Conservation (phyloP, 2,329 filamentous ascomycete species). For the Ophiognomonia clavigignenti-juglandacearum region DNA sequence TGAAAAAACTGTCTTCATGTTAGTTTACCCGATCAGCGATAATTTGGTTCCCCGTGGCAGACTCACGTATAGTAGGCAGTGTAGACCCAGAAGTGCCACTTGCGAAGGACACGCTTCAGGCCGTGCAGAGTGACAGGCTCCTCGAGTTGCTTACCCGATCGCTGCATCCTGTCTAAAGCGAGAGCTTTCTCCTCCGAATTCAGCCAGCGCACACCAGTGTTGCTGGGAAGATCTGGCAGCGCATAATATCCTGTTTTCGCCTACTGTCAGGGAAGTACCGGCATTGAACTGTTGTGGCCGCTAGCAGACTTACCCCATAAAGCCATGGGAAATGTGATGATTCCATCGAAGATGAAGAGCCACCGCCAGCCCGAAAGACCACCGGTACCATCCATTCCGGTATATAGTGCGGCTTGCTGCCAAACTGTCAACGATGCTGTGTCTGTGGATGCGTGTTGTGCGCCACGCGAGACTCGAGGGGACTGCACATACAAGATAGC, state of each 20-base stretch:
- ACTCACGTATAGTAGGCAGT: constrained; percentile 24
- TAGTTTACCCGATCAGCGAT: background rate
- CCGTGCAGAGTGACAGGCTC: constrained; percentile 17
- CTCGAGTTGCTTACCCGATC: constrained; percentile 20
- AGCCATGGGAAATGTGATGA: constrained; percentile 27
- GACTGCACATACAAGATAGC: constrained; percentile 8
- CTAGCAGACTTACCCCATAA: constrained; percentile 18
- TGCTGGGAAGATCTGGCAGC: constrained; percentile 21
- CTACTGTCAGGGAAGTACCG: background rate
- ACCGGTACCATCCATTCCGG: constrained; percentile 20
- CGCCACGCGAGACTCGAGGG: no score
- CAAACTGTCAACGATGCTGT: background rate
- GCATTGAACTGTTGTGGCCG: background rate
- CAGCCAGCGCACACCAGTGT: constrained; percentile 22
- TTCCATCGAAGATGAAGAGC: constrained; percentile 25
- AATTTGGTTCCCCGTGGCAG: background rate
- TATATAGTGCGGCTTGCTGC: constrained; percentile 22
- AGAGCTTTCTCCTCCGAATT: constrained; percentile 20
- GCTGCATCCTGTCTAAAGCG: constrained; percentile 21
- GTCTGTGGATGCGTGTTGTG: no score
- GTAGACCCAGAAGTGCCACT: constrained; percentile 29
- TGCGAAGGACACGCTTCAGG: constrained; percentile 23
- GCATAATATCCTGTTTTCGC: constrained; percentile 14
- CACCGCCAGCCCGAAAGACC: constrained; percentile 23
- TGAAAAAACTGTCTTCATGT: constrained; percentile 20